These are phyloP conservation scores for Chrysoporthe austroafricana DNA, from an alignment of 2,329 filamentous ascomycete species.

Conservation along the genomic window DNA sequence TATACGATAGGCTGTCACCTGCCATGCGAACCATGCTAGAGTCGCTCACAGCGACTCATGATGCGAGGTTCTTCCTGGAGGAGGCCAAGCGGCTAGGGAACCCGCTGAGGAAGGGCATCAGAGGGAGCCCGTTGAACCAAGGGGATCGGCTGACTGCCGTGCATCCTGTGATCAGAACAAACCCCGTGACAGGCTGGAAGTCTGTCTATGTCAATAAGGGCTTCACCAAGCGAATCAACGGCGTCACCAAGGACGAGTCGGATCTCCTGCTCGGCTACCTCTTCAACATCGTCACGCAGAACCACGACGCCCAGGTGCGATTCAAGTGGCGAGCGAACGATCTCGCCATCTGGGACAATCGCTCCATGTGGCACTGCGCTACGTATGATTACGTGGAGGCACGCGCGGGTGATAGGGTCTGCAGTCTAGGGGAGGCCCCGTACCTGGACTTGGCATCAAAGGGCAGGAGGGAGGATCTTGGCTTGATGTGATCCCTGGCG, in stretches of 20 bases:
- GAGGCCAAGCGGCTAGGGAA: constrained; percentile 51
- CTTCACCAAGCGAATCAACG: constrained; percentile 59
- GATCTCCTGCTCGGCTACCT: constrained; percentile 54
- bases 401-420: constrained; percentile 47
- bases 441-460: constrained; percentile 45
- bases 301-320: constrained; percentile 61
- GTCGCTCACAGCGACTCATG: constrained; percentile 53
- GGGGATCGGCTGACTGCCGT: constrained; percentile 54
- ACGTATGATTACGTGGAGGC: constrained; percentile 63
- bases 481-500: constrained; percentile 29
- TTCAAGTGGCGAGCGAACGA: constrained; percentile 58
- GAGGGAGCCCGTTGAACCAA: constrained; percentile 61
- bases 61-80: constrained; percentile 54
- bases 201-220: constrained; percentile 55
- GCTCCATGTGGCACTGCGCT: constrained; percentile 54
- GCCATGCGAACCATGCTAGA: constrained; percentile 52
- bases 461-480: constrained; percentile 42
- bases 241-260: constrained; percentile 57
- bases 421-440: constrained; percentile 48
- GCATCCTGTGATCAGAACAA: constrained; percentile 61
- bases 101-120: constrained; percentile 36
- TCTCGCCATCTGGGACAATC: constrained; percentile 69
- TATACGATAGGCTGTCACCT: constrained; percentile 58
- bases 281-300: constrained; percentile 53
- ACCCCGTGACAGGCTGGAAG: constrained; percentile 64